Conservation (phyloP, 176 grass and related monocot species). For the Oryza glaberrima region DNA sequence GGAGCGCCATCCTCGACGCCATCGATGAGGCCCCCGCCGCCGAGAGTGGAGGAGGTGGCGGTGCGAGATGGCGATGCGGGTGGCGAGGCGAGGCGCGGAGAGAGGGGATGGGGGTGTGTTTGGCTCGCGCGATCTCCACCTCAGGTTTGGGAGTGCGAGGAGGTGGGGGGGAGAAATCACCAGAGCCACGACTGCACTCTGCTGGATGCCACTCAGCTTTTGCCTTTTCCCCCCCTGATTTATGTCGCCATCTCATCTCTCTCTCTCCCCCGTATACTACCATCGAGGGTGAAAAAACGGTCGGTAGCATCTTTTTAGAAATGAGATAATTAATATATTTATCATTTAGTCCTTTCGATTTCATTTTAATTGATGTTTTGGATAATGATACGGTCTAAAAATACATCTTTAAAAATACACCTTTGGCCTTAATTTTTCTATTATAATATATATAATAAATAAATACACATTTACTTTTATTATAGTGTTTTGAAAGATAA, state of each 20-base stretch:
- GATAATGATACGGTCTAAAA: too few relatives aligned
- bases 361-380: too few relatives aligned
- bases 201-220: constrained; percentile 16
- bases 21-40: background rate
- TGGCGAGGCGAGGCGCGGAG: background rate
- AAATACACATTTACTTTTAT: too few relatives aligned
- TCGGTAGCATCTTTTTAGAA: too few relatives aligned
- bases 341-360: too few relatives aligned
- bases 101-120: background rate
- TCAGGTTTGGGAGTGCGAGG: constrained; percentile 30
- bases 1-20: constrained; percentile 60
- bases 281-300: too few relatives aligned
- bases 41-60: background rate
- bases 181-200: background rate
- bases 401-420: too few relatives aligned
- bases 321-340: too few relatives aligned
- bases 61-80: constrained; percentile 39
- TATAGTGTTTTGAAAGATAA: too few relatives aligned
- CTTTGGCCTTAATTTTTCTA: too few relatives aligned
- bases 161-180: background rate
- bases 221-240: constrained; percentile 1
- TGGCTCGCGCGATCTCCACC: constrained; percentile 40
- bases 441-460: too few relatives aligned
- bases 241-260: constrained; percentile 4
- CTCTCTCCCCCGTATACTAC: too few relatives aligned